These are phyloP conservation scores for Colletotrichum trifolii DNA, from an alignment of 2,329 filamentous ascomycete genomes.

Conservation along the genomic window DNA sequence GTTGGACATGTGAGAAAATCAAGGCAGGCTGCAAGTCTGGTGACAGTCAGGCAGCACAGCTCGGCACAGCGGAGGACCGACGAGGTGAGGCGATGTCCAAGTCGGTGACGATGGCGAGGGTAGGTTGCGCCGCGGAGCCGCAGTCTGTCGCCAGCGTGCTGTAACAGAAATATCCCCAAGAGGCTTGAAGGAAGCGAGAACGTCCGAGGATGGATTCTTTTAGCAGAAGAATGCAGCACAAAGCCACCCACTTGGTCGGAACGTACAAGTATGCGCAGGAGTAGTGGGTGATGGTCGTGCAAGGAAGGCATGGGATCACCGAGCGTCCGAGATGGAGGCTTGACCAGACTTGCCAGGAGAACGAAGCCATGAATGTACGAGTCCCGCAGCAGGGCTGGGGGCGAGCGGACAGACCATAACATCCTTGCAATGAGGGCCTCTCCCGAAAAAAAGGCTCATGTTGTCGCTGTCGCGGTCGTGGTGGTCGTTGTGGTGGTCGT, in stretches of 20 bases:
- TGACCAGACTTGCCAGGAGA: conserved; percentile 9
- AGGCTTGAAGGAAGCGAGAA: conserved; percentile 4
- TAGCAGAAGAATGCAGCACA: neutral
- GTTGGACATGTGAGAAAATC: no score
- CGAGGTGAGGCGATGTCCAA: neutral
- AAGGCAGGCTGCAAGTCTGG: no score
- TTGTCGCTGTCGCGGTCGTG: no score
- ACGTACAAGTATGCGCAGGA: neutral
- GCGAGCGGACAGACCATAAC: conserved; percentile 3
- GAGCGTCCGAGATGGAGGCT: conserved; percentile 3
- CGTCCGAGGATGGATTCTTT: neutral
- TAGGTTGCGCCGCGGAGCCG: conserved; percentile 7
- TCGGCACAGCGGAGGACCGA: conserved; percentile 10
- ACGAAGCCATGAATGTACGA: conserved; percentile 5
- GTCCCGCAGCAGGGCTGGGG: conserved; percentile 17
- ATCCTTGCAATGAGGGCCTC: neutral
- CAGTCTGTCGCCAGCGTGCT: conserved; percentile 11
- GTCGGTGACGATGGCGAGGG: neutral
- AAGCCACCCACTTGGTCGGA: neutral
- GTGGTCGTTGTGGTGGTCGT: no score
- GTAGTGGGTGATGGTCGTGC: no score
- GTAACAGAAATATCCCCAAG: conserved; percentile 3
- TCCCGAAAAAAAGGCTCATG: no score
- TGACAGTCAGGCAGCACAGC: no score
- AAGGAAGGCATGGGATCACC: conserved; percentile 19